A percentile compares a stretch with the other conserved stretches of the same genome.
phyloP scores from a whole-genome alignment of 345 rosid genomes.

The Linum usitatissimum region DNA sequence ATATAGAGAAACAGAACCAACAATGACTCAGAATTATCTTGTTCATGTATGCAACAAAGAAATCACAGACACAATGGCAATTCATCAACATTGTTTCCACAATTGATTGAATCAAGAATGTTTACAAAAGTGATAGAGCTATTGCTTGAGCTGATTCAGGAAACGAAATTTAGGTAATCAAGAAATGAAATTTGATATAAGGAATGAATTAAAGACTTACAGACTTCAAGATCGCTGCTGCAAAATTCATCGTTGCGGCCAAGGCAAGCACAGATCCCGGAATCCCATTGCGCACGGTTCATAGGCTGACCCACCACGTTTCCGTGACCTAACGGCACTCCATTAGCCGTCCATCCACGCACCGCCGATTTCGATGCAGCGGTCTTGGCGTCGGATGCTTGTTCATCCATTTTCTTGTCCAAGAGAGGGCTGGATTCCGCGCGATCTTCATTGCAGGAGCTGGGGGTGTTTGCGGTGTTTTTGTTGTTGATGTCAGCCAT shows the following conservation, averaged over 20 bases:
- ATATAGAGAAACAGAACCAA: neutral
- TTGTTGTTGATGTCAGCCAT: conserved; percentile 34
- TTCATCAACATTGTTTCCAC: too few species aligned
- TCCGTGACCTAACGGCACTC: neutral
- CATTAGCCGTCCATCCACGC: conserved; percentile 35
- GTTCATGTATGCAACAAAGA: neutral
- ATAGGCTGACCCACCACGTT: conserved; percentile 4
- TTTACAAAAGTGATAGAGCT: too few species aligned
- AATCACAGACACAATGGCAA: too few species aligned
- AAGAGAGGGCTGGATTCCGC: conserved; percentile 73
- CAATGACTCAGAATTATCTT: neutral
- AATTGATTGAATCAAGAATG: too few species aligned
- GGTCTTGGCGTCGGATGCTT: conserved; percentile 7
- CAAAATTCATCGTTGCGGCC: conserved; percentile 5
- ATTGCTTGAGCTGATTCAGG: neutral
- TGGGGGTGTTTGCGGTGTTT: neutral
- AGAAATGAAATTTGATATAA: neutral
- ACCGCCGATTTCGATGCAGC: conserved; percentile 9
- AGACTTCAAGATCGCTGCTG: conserved; percentile 8
- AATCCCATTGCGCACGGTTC: neutral
- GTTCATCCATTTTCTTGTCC: conserved; percentile 23
- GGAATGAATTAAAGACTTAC: conserved; percentile 1
- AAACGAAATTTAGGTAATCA: neutral
- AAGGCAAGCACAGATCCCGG: conserved; percentile 1
- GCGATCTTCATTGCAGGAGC: conserved; percentile 16